phyloP scores from a whole-genome alignment of 2,329 filamentous ascomycete genomes.

The Cadophora sp. region DNA sequence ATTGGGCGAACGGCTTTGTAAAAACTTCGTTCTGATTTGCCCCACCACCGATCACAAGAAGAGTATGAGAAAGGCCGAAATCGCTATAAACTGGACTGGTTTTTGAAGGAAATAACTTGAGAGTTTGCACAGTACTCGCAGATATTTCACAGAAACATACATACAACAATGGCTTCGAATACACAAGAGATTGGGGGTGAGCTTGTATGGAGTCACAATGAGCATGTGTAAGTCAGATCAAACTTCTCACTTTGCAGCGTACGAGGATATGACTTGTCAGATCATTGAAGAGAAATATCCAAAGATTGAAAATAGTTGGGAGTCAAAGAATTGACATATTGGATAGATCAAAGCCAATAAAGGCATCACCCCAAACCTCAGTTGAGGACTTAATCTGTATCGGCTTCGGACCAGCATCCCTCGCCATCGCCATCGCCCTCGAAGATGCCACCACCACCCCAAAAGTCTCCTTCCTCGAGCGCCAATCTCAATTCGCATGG shows the following conservation, averaged over 20 bases:
- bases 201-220: conserved; percentile 2
- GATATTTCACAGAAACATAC: background rate
- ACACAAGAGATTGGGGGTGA: conserved; percentile 10
- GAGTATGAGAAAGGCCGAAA: background rate
- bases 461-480: conserved; percentile 87
- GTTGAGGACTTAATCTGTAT: conserved; percentile 65
- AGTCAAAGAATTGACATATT: background rate
- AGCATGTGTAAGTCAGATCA: conserved; percentile 5
- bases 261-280: background rate
- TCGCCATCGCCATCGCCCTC: conserved; percentile 85
- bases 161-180: conserved; percentile 3
- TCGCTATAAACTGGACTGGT: background rate
- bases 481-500: conserved; percentile 85
- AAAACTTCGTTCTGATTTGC: conserved; percentile 5
- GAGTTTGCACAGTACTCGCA: background rate
- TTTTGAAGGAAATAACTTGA: background rate
- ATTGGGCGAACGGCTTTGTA: background rate
- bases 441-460: conserved; percentile 70
- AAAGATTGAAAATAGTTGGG: background rate
- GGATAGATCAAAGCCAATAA: background rate
- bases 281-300: no score
- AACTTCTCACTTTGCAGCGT: background rate
- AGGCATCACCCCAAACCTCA: conserved; percentile 4
- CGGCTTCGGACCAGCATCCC: conserved; percentile 87
- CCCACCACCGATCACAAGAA: background rate